Percentiles rank a stretch among this genome's conserved stretches.
Conservation (phyloP, 2,329 filamentous ascomycete species). For the Pseudopyrenochaeta lycopersici region DNA sequence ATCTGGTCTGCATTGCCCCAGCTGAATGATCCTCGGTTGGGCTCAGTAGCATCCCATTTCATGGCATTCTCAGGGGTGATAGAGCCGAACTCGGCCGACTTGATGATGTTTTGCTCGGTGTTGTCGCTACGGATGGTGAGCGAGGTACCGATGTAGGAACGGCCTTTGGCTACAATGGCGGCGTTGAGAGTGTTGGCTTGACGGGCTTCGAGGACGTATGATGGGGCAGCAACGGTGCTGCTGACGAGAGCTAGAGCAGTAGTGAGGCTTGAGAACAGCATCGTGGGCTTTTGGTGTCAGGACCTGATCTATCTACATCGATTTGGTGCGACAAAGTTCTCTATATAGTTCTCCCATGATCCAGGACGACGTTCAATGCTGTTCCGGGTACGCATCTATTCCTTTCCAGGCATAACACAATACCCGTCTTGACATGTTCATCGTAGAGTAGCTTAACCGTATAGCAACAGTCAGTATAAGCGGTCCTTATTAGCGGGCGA, state of each 20-base stretch:
- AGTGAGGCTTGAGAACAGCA: constrained; percentile 29
- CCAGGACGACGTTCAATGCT: neutral
- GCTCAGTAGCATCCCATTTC: constrained; percentile 54
- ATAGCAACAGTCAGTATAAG: constrained; percentile 4
- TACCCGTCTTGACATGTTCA: constrained; percentile 22
- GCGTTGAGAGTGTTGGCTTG: constrained; percentile 32
- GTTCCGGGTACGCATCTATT: neutral
- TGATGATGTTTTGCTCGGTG: constrained; percentile 31
- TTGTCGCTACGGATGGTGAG: constrained; percentile 47
- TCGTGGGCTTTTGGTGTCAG: constrained; percentile 4
- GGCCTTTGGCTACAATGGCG: constrained; percentile 33
- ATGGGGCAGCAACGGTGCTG: constrained; percentile 21
- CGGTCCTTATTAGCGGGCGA: constrained; percentile 4
- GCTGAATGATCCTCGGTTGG: constrained; percentile 44
- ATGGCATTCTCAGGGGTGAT: constrained; percentile 51
- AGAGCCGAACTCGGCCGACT: constrained; percentile 39
- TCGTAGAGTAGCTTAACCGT: constrained; percentile 13
- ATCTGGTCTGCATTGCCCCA: constrained; percentile 45
- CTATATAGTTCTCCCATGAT: constrained; percentile 5
- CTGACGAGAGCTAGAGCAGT: constrained; percentile 30
- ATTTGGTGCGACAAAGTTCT: neutral
- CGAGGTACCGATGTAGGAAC: constrained; percentile 48
- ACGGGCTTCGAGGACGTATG: constrained; percentile 19
- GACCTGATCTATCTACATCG: neutral
- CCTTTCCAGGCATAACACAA: constrained; percentile 7